Percentiles rank a stretch among this genome's conserved stretches.
phyloP scores from a whole-genome alignment of 176 grass and related monocot species.

The Carex littledalei region DNA sequence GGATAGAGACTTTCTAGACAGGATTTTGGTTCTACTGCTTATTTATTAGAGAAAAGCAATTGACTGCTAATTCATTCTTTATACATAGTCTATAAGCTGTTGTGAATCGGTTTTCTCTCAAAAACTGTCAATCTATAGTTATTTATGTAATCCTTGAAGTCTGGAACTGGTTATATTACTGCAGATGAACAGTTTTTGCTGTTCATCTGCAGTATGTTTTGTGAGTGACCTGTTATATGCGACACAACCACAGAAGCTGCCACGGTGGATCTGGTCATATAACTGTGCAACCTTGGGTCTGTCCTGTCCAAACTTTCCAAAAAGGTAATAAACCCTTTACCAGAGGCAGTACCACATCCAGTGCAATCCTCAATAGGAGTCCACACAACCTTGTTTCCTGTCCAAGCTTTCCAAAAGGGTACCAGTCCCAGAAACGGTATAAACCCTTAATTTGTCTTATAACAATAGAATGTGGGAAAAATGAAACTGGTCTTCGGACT shows the following conservation, averaged over 20 bases:
- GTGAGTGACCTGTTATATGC: background rate
- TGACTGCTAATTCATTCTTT: background rate
- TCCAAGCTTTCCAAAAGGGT: background rate
- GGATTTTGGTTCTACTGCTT: background rate
- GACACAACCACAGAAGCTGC: background rate
- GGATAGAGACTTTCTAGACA: background rate
- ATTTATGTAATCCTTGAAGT: background rate
- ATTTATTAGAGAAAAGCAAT: background rate
- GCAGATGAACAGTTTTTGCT: background rate
- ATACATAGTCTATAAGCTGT: background rate
- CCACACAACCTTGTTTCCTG: background rate
- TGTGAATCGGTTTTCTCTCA: background rate
- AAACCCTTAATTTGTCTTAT: background rate
- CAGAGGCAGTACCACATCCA: background rate
- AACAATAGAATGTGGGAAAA: background rate
- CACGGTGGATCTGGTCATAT: background rate
- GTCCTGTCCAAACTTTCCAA: background rate
- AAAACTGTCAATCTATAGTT: background rate
- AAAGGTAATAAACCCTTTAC: background rate
- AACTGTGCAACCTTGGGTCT: background rate
- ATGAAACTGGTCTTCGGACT: background rate
- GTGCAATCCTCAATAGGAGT: background rate
- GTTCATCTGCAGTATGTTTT: background rate
- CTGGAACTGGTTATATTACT: background rate
- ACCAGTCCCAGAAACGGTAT: background rate